Base-by-base conservation (phyloP, 176 grass and related monocot genomes). In the Avena sativa region DNA sequence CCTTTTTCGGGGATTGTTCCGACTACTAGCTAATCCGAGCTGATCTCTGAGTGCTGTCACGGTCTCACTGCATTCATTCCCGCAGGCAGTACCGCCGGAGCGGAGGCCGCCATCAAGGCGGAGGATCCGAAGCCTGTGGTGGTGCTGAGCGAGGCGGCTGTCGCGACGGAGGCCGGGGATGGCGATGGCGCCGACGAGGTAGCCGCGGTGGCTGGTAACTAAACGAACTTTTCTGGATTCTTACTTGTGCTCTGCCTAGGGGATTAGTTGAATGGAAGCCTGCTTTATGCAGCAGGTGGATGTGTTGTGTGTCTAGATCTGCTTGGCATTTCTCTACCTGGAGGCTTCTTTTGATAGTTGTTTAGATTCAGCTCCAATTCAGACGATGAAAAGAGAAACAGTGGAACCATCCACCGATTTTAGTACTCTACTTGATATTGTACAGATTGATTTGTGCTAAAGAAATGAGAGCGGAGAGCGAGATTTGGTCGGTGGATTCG, bases 51-150 rank as follows among this genome's bases (percentile, higher is more conserved):
- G 13, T 28, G 48, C 73, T 52, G 47, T 52, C 73, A 32, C 32
- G 19, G 82, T 89, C 58, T 88, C 74, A 14, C 81, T 76, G 8
- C 80, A 62, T 67, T 32, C 19, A 9, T 5, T 38, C 28, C 32
- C 38, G 26, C 88, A 95, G 88, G 52, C 2, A 82, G 14, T 7
- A 21, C 16, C 0, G 52, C 12, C 5, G 79, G 36, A 9, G 91
- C 55, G 8, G 92, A 91, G 16, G 67, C 70, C 55, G 83, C 70
- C 71, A 68, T 91, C 52, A 85, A 86, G 43, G 76, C 74, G 6
- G 89, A 93, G 81, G 68, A 87, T 60, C 73, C 86, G 4, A 70
- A 53, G 73, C 48, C 52, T 1, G 25, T 25, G 25, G 38, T 36
- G 26, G 73, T 65, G 51, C 2, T 43, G 46, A 44, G 62, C 51